phyloP scores from a whole-genome alignment of 2,329 filamentous ascomycete species.

The Fulvia fulva region DNA sequence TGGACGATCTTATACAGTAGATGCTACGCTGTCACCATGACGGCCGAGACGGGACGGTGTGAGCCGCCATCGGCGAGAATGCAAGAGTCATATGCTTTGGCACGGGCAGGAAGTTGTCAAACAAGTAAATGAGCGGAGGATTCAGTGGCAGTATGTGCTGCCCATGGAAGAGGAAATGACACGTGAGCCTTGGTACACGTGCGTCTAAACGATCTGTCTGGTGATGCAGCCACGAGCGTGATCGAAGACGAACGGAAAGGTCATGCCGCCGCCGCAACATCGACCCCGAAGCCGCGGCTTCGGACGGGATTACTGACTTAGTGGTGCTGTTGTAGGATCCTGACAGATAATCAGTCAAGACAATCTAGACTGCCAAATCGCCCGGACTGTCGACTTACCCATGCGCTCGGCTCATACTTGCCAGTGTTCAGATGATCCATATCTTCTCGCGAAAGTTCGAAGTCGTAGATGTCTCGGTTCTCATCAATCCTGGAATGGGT shows the following conservation, averaged over 20 bases:
- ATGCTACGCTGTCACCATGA: conserved; percentile 9
- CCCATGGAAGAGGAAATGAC: neutral
- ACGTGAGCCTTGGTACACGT: neutral
- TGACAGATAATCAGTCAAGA: neutral
- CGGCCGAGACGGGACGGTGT: neutral
- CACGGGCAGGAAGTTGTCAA: neutral
- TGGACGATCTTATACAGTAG: conserved; percentile 5
- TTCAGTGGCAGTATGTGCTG: neutral
- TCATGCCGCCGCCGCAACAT: conserved; percentile 12
- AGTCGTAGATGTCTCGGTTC: conserved; percentile 58
- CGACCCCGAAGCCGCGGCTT: conserved; percentile 2
- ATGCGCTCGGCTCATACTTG: conserved; percentile 55
- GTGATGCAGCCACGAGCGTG: conserved; percentile 14
- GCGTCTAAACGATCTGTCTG: neutral
- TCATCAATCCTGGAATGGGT: conserved; percentile 48
- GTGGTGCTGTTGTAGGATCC: conserved; percentile 46
- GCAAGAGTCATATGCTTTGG: neutral
- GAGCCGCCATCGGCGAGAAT: conserved; percentile 1
- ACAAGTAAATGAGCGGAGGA: neutral
- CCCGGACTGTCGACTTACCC: conserved; percentile 33
- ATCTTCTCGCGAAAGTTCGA: conserved; percentile 55
- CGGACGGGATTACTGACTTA: conserved; percentile 16
- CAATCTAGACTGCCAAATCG: neutral
- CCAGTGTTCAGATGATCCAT: conserved; percentile 54
- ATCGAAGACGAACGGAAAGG: conserved; percentile 14